These are phyloP conservation scores for Podospora comata DNA, from an alignment of 495 filamentous ascomycete genomes.

Conservation along the genomic window DNA sequence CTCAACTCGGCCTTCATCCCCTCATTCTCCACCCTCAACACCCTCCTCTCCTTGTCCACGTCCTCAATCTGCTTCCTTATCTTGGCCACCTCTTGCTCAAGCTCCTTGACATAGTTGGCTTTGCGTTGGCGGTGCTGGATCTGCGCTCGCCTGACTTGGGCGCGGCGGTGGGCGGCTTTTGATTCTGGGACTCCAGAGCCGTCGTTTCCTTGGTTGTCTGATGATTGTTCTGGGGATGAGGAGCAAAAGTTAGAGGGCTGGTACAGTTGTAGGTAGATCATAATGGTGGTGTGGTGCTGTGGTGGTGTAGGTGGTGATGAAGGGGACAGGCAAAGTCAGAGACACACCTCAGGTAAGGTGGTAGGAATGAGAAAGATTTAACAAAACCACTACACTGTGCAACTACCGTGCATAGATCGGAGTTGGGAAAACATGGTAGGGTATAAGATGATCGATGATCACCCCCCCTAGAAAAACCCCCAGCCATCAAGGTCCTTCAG, in stretches of 20 bases:
- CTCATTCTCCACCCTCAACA: conserved; percentile 40
- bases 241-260: not conserved
- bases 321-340: not conserved
- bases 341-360: too few species aligned
- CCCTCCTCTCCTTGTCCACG: conserved; percentile 32
- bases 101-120: conserved; percentile 49
- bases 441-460: not conserved
- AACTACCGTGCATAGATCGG: too few species aligned
- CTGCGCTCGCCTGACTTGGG: conserved; percentile 51
- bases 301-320: not conserved
- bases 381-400: too few species aligned
- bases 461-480: not conserved
- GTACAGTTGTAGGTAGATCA: not conserved
- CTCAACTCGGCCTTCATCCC: conserved; percentile 12
- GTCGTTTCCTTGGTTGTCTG: not conserved
- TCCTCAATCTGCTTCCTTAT: conserved; percentile 44
- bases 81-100: conserved; percentile 46
- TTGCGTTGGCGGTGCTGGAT: conserved; percentile 52
- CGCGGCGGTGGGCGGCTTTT: conserved; percentile 42
- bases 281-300: not conserved
- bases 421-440: not conserved
- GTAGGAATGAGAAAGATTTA: too few species aligned
- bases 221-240: not conserved
- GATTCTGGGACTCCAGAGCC: conserved; percentile 10
- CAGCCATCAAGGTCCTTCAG: not conserved